Evolutionary conservation across 805 yeast species (phyloP), one percentile per base, ranked within the genome.

Genomic region (Nakazawaea ernobii): DNA sequence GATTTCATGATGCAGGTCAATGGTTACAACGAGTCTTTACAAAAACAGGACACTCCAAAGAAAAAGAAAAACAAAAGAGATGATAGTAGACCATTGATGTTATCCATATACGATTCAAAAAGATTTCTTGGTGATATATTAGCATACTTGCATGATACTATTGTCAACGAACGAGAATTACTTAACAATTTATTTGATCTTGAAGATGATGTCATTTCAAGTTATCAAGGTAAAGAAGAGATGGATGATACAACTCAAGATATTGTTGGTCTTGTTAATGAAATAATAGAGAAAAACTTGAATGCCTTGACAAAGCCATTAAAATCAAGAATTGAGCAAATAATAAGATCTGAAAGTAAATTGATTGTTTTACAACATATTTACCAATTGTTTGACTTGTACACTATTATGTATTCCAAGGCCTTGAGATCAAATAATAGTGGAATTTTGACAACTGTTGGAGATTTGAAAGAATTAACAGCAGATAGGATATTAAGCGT

Each of bases 141-240:
- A 35, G 98, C 98, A 0, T 86, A 86, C 69, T 74, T 90, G 1
- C 97, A 94, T 60, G 79, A 91, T 1, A 74, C 87, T 4, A 82
- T 90, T 29, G 95, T 90, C 4, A 87, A 88, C 64, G 99, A 94
- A 62, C 74, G 81, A 36, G 99, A 94, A 59, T 72, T 84, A 29
- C 73, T 92, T 5, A 73, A 73, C 8, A 73, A 81, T 15, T 65
- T 92, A 43, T 82, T 92, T 47, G 73, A 74, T 40, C 59, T 64
- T 37, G 66, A 63, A 30, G 63, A 57, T 43, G 49, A 39, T 14
- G 51, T 50, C 24, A 57, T 56, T 20, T 37, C 53, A 2, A 49
- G 55, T 9, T 53, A 57, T 24, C 45, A 53, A 9, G 20, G 8
- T 17, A 27, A 38, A 7, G 15, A 32, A 6, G 59, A 57, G 32